Conservation (phyloP, 768 basidiomycete species). For the Vararia minispora region DNA sequence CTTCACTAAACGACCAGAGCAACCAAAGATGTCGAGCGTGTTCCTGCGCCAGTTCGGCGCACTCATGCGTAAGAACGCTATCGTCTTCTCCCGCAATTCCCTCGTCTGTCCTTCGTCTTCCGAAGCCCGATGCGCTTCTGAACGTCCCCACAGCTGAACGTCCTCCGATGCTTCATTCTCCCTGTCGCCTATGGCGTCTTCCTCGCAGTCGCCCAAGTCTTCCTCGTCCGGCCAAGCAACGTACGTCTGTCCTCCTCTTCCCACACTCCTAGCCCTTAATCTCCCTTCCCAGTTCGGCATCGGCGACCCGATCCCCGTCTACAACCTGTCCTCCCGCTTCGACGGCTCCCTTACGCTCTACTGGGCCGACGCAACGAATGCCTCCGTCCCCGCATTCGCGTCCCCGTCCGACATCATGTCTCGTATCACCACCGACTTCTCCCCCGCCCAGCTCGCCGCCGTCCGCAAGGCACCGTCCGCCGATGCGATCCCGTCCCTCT, state of each 20-base stretch:
- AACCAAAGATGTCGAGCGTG: slow-evolving; percentile 20
- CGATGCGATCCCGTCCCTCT: slow-evolving; percentile 39
- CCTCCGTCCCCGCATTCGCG: slow-evolving; percentile 39
- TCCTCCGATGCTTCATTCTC: slow-evolving; percentile 49
- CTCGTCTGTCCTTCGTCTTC: slow-evolving; percentile 31
- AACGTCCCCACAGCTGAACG: slow-evolving; percentile 33
- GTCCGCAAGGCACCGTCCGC: slow-evolving; percentile 39
- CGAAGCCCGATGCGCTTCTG: neutral
- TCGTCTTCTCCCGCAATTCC: slow-evolving; percentile 54
- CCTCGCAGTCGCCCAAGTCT: slow-evolving; percentile 50
- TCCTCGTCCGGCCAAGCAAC: slow-evolving; percentile 48
- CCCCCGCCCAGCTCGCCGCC: slow-evolving; percentile 30
- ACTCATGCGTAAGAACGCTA: slow-evolving; percentile 67
- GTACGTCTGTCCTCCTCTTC: slow-evolving; percentile 24
- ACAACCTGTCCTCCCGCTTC: slow-evolving; percentile 35
- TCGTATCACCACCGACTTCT: slow-evolving; percentile 43
- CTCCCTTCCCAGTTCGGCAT: slow-evolving; percentile 43
- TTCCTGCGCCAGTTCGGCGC: slow-evolving; percentile 54
- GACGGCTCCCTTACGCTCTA: slow-evolving; percentile 41
- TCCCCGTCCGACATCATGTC: slow-evolving; percentile 50
- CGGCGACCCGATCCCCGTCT: slow-evolving; percentile 43
- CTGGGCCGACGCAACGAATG: slow-evolving; percentile 62
- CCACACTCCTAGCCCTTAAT: neutral
- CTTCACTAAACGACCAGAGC: no score
- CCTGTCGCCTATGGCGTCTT: slow-evolving; percentile 61